Base-by-base conservation (phyloP, 257 asterid species). In the Solanum rostratum region DNA sequence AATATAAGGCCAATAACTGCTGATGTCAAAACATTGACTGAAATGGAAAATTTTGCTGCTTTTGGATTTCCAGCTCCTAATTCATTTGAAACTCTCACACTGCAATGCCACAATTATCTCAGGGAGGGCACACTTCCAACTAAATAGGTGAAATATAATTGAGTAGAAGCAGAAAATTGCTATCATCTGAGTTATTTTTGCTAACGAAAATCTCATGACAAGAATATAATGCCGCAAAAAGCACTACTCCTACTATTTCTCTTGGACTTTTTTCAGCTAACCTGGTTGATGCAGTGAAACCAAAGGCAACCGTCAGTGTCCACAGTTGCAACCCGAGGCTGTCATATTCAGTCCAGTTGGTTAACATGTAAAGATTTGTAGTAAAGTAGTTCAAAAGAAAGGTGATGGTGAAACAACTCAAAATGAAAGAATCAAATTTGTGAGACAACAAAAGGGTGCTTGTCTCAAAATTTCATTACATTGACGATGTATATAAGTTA, bases 281-380 rank as follows among this genome's bases (percentile, higher is more conserved):
- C 90, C 91, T 87, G 84, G 88, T 88, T 2, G 91, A 50, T 66
- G 97, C 92, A 83, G 93, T 94, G 93, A 95, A 92, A 24, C 99
- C 99, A 3, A 94, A 85, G 33, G 94, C 84, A 84, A 94, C 81
- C 93, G 93, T 94, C 87, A 94, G 73, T 1, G 92, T 84, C 99
- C 99, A 94, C 49, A 93, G 86, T 85, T 93, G 92, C 79, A 94
- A 52, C 83, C 94, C 91, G 91, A 93, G 90, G 85, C 98, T 95
- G 93, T 29, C 82, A 76, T 49, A 74, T 74, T 24, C 43, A 74
- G 57, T 46, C 22, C 60, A 76, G 45, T 49, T 74, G n/a, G 22
- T 73, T 49, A 76, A 27, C 63, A 49, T 46, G 14, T 50, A 76
- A 41, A 60, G 22, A 18, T 76, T 49, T 50, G 62, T 49, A 49